Conservation (phyloP, 169 alveolate species). For the Neospora caninum region DNA sequence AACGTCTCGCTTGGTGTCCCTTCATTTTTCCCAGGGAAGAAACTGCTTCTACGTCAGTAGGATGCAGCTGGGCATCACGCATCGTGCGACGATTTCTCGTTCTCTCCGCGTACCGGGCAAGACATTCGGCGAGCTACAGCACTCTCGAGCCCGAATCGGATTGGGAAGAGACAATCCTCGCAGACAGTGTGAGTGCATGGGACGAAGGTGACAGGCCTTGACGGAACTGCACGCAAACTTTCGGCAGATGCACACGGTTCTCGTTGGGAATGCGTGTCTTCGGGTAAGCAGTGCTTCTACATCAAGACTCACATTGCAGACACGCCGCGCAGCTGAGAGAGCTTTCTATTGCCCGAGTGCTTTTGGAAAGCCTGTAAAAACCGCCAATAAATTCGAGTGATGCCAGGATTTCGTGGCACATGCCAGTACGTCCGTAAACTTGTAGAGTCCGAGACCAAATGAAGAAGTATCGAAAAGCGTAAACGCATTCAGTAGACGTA, state of each 20-base stretch:
- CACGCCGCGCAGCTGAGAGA: constrained; percentile 20
- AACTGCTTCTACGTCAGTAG: not conserved
- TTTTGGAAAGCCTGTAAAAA: not conserved
- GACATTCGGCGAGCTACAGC: not conserved
- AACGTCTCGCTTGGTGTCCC: not conserved
- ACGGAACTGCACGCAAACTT: not conserved
- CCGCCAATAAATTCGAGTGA: not conserved
- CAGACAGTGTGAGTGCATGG: constrained; percentile 28
- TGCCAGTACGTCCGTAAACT: not conserved
- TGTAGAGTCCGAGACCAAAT: not conserved
- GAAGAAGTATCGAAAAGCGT: not conserved
- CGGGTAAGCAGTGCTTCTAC: not conserved
- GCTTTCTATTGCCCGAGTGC: not conserved
- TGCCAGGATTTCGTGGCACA: not conserved
- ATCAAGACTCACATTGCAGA: not conserved
- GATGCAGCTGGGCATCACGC: too few species aligned
- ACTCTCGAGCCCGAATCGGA: not conserved
- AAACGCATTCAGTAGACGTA: not conserved
- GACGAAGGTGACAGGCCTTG: constrained; percentile 21
- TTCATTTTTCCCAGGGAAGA: not conserved
- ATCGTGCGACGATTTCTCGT: not conserved
- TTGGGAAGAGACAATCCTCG: not conserved
- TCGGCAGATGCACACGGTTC: not conserved
- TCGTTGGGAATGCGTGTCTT: not conserved
- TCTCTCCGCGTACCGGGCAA: not conserved